A percentile compares a stretch with the other conserved stretches of the same genome.
These are phyloP conservation scores for Sugiyamaella mastotermitis DNA, from an alignment of 805 yeast genomes.

Conservation along the genomic window DNA sequence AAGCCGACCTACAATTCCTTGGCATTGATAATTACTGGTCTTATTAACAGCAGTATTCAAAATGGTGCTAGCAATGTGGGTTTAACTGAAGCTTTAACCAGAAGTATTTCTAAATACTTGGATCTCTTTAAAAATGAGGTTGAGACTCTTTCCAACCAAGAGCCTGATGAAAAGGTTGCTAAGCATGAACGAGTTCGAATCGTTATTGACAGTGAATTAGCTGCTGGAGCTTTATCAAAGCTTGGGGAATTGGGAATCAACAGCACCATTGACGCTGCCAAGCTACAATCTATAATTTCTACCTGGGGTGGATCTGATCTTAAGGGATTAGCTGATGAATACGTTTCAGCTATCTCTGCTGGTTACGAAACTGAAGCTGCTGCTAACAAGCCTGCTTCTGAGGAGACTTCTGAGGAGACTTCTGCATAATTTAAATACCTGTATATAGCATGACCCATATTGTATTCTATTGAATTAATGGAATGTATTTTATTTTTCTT, in stretches of 20 bases:
- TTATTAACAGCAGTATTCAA: background rate
- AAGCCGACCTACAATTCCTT: too few relatives aligned
- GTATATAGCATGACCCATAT: too few relatives aligned
- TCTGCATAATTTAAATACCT: too few relatives aligned
- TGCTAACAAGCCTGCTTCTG: background rate
- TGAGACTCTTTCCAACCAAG: constrained; percentile 1
- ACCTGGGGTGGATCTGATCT: background rate
- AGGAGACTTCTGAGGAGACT: too few relatives aligned
- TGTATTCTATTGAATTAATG: too few relatives aligned
- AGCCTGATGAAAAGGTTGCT: background rate
- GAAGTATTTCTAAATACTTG: background rate
- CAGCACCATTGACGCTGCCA: background rate
- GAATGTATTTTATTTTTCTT: too few relatives aligned
- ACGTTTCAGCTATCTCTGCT: background rate
- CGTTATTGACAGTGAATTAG: background rate
- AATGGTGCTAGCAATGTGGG: background rate
- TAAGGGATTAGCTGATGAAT: background rate
- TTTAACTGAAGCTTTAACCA: background rate
- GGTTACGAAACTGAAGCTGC: background rate
- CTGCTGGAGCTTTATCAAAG: background rate
- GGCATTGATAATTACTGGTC: too few relatives aligned
- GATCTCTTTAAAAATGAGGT: background rate
- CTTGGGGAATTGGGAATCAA: background rate
- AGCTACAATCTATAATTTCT: background rate
- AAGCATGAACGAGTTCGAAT: background rate